phyloP scores from a whole-genome alignment of 495 filamentous ascomycete species.

The Penicillium goetzii region DNA sequence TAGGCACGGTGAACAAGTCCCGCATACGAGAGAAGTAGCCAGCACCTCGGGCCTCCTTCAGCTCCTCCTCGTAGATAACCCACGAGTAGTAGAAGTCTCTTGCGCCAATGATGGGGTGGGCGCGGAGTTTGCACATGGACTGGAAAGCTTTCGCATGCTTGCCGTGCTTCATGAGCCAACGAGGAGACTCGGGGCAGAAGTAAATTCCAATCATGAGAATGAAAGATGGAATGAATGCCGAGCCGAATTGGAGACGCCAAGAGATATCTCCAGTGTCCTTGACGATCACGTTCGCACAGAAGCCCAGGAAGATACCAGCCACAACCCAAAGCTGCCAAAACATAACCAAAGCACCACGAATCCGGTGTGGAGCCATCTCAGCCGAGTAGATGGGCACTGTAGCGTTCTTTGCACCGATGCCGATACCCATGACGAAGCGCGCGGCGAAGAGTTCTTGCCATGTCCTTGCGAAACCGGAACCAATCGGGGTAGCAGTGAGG shows the following conservation, averaged over 20 bases:
- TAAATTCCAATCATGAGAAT: constrained; percentile 61
- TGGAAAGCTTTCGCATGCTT: constrained; percentile 53
- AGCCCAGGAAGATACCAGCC: constrained; percentile 63
- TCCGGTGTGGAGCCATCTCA: constrained; percentile 62
- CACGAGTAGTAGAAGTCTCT: constrained; percentile 49
- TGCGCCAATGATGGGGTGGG: constrained; percentile 44
- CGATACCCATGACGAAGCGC: constrained; percentile 62
- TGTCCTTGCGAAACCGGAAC: constrained; percentile 51
- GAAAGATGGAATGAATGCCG: constrained; percentile 69
- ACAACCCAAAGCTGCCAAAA: constrained; percentile 61
- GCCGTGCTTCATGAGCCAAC: constrained; percentile 67
- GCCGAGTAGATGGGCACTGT: constrained; percentile 69
- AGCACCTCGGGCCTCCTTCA: constrained; percentile 44
- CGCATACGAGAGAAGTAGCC: constrained; percentile 60
- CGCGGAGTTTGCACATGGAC: constrained; percentile 59
- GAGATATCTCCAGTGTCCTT: constrained; percentile 57
- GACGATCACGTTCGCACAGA: constrained; percentile 63
- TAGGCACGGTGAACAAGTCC: constrained; percentile 65
- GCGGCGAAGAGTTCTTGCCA: constrained; percentile 60
- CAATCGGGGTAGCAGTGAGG: constrained; percentile 53
- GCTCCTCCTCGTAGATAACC: constrained; percentile 57
- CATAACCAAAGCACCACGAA: constrained; percentile 69
- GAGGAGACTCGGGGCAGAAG: constrained; percentile 69
- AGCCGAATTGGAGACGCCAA: constrained; percentile 69
- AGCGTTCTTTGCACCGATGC: constrained; percentile 64